Conservation (phyloP, 2,329 filamentous ascomycete species). For the Pseudocercospora fuligena region DNA sequence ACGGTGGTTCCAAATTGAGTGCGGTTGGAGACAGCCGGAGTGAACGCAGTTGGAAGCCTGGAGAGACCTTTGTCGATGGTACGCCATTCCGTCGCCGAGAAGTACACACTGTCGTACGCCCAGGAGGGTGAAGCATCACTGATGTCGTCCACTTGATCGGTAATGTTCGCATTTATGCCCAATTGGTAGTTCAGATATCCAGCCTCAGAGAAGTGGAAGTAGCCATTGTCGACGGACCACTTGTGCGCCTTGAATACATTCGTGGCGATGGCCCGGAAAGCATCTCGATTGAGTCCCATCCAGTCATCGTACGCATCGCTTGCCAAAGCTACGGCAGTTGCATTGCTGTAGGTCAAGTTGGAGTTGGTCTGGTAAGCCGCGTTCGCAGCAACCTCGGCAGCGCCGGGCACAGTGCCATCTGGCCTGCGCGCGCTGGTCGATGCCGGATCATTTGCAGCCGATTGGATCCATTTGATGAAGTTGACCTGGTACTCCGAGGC, state of each 20-base stretch:
- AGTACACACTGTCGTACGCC: conserved; percentile 64
- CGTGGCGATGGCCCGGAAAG: conserved; percentile 42
- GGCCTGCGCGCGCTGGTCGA: conserved; percentile 55
- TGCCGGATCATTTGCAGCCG: conserved; percentile 58
- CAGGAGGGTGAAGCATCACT: conserved; percentile 55
- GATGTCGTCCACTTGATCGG: conserved; percentile 57
- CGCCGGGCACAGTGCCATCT: conserved; percentile 60
- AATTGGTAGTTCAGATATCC: conserved; percentile 66
- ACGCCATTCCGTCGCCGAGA: conserved; percentile 63
- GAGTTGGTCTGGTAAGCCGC: conserved; percentile 33
- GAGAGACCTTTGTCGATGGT: conserved; percentile 68
- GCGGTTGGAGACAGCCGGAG: conserved; percentile 62
- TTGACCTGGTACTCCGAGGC: conserved; percentile 56
- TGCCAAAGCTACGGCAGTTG: conserved; percentile 47
- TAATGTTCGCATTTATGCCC: conserved; percentile 58
- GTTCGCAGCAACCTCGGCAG: conserved; percentile 54
- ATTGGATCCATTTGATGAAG: conserved; percentile 68
- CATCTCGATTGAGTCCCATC: conserved; percentile 41
- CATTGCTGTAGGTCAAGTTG: conserved; percentile 36
- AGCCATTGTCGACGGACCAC: conserved; percentile 57
- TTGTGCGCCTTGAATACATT: conserved; percentile 61
- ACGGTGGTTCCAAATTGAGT: conserved; percentile 63
- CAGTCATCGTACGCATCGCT: conserved; percentile 45
- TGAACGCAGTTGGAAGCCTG: conserved; percentile 65
- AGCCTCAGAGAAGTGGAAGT: conserved; percentile 69